A percentile compares a stretch with the other conserved stretches of the same genome.
Evolutionary conservation across 805 yeast genomes (phyloP).

Genomic region (Nakazawaea pomicola): DNA sequence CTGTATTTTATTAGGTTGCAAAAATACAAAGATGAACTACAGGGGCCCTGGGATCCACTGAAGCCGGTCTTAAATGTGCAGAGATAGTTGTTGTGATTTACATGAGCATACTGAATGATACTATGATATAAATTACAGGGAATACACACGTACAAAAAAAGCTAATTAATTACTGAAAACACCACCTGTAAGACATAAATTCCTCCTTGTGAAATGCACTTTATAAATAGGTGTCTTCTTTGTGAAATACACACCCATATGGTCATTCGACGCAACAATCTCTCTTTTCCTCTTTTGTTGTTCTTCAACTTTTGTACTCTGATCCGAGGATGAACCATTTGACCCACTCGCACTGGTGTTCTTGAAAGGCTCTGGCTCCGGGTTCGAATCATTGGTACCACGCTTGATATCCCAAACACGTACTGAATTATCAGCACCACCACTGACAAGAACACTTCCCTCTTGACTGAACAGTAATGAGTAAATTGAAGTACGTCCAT

Average conservation of each 20-base stretch:
- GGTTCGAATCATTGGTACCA: slow-evolving; percentile 74
- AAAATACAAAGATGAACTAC: slow-evolving; percentile 76
- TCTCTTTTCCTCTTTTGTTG: slow-evolving; percentile 56
- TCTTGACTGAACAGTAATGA: slow-evolving; percentile 82
- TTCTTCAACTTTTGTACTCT: slow-evolving; percentile 24
- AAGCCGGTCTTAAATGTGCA: too few species aligned
- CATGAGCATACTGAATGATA: too few species aligned
- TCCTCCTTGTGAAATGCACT: slow-evolving; percentile 87
- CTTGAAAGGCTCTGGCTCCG: slow-evolving; percentile 68
- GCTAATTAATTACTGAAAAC: slow-evolving; percentile 50
- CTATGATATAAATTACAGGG: too few species aligned
- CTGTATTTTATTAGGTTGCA: slow-evolving; percentile 67
- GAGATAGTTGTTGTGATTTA: too few species aligned
- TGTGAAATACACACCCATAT: slow-evolving; percentile 89
- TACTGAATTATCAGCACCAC: slow-evolving; percentile 89
- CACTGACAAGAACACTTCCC: slow-evolving; percentile 84
- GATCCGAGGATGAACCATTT: slow-evolving; percentile 14
- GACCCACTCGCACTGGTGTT: too few species aligned
- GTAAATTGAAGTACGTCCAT: slow-evolving; percentile 81
- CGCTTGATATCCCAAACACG: slow-evolving; percentile 94
- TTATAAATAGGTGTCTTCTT: slow-evolving; percentile 92
- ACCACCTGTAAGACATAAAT: slow-evolving; percentile 90
- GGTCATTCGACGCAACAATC: slow-evolving; percentile 79
- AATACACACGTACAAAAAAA: too few species aligned
- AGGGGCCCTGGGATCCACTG: too few species aligned